A percentile compares a stretch with the other conserved stretches of the same genome.
Evolutionary conservation across 306 rosid genomes (phyloP).

Genomic region (Quercus aquifolioides): DNA sequence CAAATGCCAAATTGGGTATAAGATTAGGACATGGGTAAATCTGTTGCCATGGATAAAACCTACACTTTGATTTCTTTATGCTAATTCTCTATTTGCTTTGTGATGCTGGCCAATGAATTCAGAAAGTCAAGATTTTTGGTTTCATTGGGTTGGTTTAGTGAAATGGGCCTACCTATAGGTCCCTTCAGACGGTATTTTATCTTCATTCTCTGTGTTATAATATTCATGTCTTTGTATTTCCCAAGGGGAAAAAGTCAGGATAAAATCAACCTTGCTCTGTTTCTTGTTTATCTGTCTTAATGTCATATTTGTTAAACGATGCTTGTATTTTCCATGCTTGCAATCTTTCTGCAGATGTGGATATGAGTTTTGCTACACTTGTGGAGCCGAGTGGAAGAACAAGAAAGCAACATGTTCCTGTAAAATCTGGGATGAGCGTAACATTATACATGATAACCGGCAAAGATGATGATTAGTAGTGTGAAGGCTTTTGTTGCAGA

Average conservation of each 20-base stretch:
- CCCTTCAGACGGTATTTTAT: neutral
- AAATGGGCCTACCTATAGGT: neutral
- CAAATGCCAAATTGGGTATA: neutral
- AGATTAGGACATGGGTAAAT: neutral
- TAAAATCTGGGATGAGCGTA: conserved; percentile 48
- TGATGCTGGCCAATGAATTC: neutral
- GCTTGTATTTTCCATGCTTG: neutral
- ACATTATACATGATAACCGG: conserved; percentile 4
- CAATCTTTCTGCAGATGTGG: conserved; percentile 39
- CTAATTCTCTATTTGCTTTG: neutral
- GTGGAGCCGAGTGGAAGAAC: conserved; percentile 54
- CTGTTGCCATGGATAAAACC: neutral
- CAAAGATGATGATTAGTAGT: neutral
- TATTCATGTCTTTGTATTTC: neutral
- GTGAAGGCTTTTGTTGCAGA: neutral
- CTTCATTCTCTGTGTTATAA: neutral
- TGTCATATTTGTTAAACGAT: neutral
- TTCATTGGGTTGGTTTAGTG: neutral
- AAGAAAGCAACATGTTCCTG: conserved; percentile 52
- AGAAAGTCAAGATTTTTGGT: neutral
- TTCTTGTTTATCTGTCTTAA: neutral
- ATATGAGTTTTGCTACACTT: conserved; percentile 54
- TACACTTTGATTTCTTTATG: neutral
- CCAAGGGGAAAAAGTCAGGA: neutral
- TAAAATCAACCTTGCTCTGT: neutral